Conservation (phyloP, 2,329 filamentous ascomycete species). For the Ilyonectria sp. region DNA sequence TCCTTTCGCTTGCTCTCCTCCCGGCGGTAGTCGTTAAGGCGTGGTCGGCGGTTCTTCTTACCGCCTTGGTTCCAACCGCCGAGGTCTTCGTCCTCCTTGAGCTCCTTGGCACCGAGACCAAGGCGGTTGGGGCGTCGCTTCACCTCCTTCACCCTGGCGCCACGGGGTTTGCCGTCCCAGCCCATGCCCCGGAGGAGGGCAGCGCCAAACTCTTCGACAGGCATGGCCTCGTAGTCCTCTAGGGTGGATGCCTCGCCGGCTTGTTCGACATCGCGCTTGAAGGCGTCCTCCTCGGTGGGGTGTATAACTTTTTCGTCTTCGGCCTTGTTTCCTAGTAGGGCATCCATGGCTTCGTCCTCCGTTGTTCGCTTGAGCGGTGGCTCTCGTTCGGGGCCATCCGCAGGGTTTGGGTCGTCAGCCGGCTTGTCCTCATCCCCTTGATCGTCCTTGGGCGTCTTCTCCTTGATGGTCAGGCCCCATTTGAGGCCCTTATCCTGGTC, state of each 20-base stretch:
- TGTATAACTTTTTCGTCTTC: conserved; percentile 67
- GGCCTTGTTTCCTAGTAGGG: conserved; percentile 72
- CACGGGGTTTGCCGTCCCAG: conserved; percentile 81
- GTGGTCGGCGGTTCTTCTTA: conserved; percentile 62
- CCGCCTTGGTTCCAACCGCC: conserved; percentile 85
- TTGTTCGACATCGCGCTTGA: conserved; percentile 77
- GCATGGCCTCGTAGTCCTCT: conserved; percentile 89
- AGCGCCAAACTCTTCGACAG: conserved; percentile 94
- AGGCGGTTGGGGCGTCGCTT: conserved; percentile 84
- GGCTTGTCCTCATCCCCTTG: conserved; percentile 46
- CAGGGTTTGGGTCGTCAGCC: conserved; percentile 18
- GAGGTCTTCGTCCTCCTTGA: conserved; percentile 79
- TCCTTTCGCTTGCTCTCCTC: conserved; percentile 63
- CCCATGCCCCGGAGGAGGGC: conserved; percentile 94
- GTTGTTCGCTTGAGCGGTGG: conserved; percentile 42
- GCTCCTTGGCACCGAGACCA: conserved; percentile 89
- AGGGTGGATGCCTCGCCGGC: conserved; percentile 84
- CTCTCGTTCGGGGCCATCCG: conserved; percentile 25
- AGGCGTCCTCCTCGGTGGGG: conserved; percentile 76
- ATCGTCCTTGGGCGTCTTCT: conserved; percentile 71
- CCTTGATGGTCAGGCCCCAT: conserved; percentile 66
- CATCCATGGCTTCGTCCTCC: conserved; percentile 74
- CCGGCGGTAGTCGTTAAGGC: conserved; percentile 65
- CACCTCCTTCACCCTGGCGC: conserved; percentile 70
- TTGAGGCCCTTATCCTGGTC: conserved; percentile 69